Conservation (phyloP, 1,284 basidiomycete genomes). For the Clitocybe nebularis region DNA sequence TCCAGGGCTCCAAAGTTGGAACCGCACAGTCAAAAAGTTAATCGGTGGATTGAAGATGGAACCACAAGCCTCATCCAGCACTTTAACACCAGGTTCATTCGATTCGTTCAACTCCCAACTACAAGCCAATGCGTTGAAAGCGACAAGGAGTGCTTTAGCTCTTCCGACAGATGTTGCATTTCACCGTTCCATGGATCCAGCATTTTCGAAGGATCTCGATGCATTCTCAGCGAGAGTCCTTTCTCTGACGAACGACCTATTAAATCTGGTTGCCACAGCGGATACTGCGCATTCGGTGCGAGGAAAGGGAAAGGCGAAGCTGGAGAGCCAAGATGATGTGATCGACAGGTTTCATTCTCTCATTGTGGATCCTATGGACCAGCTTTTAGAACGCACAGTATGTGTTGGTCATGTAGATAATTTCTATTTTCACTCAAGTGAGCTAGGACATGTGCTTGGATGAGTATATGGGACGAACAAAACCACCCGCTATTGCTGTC, state of each 20-base stretch:
- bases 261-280: constrained; percentile 47
- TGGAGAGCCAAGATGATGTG: constrained; percentile 74
- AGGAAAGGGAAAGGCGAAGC: constrained; percentile 45
- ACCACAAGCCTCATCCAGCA: constrained; percentile 12
- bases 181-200: constrained; percentile 78
- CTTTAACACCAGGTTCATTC: constrained; percentile 25
- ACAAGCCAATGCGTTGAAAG: constrained; percentile 55
- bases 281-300: constrained; percentile 22
- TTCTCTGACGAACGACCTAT: constrained; percentile 58
- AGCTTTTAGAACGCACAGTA: constrained; percentile 81
- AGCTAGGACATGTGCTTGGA: constrained; percentile 79
- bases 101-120: constrained; percentile 43
- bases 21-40: too few species aligned
- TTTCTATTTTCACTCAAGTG: constrained; percentile 1
- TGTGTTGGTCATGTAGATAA: constrained; percentile 25
- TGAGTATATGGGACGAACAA: constrained; percentile 69
- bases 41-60: too few species aligned
- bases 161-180: constrained; percentile 75
- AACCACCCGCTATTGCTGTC: constrained; percentile 59
- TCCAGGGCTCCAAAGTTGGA: neutral
- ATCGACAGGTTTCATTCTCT: constrained; percentile 76
- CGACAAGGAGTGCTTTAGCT: constrained; percentile 54
- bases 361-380: constrained; percentile 82
- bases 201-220: constrained; percentile 66
- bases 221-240: constrained; percentile 58